Evolutionary conservation across 768 basidiomycete species (phyloP), one percentile per base, ranked within the genome.

Genomic region (Tulasnella sp.): DNA sequence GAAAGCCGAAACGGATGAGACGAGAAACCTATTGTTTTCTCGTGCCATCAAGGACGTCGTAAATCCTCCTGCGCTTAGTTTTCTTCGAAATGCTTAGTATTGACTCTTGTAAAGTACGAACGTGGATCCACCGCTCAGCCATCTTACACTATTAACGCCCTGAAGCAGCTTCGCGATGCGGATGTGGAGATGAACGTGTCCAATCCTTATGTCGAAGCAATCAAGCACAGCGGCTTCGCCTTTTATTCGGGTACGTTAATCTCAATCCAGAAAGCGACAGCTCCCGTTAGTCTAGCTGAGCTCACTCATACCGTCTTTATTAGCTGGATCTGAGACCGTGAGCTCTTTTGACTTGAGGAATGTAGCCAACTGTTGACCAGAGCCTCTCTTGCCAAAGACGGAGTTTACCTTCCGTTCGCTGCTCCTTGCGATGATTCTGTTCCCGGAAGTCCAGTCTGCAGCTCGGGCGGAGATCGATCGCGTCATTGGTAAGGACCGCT

Each of bases 391-490:
- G 22, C 16, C 9, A 19, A 36, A 67, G 71, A 67, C 71, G 0
- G 71, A 41, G 17, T 36, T 39, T 6, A 66, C 73, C 0, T 39
- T 72, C 34, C 67, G n/a, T 7, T 40, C 67, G n/a, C n/a, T 67
- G n/a, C 6, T 67, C 1, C 36, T 32, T 11, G 67, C 67, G 16
- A 67, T 67, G 35, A 44, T 39, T n/a, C 39, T 39, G 22, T n/a
- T 62, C 26, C 73, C 69, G 32, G 40, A 62, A 1, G 75, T 74
- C 3, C 78, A 78, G 73, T 69, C 62, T 16, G 75, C 73, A 19
- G 77, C 77, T 1, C 83, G 84, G 66, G 74, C 74, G 7, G 84
- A 83, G 62, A 77, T 85, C 16, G 83, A 84, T 40, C 59, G 67
- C 0, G 76, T 82, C 12, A 65, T 80, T 11, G 81, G 81, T 11